Evolutionary conservation across 208 protist species (phyloP).

Genomic region (Histomonas meleagridis): DNA sequence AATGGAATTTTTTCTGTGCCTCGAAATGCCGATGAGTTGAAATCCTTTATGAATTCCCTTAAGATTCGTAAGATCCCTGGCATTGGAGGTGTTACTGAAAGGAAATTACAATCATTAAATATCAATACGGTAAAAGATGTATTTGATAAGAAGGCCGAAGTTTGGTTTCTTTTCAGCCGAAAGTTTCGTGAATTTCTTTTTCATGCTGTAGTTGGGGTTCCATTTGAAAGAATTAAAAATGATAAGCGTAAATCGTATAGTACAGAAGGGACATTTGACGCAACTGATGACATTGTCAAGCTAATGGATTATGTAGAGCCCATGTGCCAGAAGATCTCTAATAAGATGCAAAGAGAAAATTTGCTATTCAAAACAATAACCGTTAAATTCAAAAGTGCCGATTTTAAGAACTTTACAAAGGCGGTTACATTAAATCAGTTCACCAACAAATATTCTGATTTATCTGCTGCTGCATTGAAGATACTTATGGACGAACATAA

Average conservation of each 20-base stretch:
- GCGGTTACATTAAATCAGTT: background rate
- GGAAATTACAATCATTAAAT: background rate
- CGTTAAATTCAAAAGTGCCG: background rate
- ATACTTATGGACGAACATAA: background rate
- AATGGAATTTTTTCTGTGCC: slow-evolving; percentile 28
- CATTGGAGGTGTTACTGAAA: slow-evolving; percentile 20
- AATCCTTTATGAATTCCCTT: background rate
- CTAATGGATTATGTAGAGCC: background rate
- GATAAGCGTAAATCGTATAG: background rate
- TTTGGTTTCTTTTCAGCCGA: background rate
- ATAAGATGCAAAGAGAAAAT: background rate
- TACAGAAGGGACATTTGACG: background rate
- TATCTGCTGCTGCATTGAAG: background rate
- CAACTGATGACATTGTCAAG: background rate
- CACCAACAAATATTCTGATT: background rate
- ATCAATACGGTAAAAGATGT: background rate
- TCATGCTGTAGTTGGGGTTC: background rate
- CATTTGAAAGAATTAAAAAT: too few species aligned
- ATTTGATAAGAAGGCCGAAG: background rate
- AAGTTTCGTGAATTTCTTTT: background rate
- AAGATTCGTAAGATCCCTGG: slow-evolving; percentile 31
- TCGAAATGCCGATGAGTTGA: background rate
- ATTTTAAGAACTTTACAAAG: background rate
- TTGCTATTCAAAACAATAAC: background rate
- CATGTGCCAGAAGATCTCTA: background rate